Evolutionary conservation across 352 stramenopile genomes (phyloP), one percentile per base, ranked within the genome.

Genomic region (Globisporangium ultimum): DNA sequence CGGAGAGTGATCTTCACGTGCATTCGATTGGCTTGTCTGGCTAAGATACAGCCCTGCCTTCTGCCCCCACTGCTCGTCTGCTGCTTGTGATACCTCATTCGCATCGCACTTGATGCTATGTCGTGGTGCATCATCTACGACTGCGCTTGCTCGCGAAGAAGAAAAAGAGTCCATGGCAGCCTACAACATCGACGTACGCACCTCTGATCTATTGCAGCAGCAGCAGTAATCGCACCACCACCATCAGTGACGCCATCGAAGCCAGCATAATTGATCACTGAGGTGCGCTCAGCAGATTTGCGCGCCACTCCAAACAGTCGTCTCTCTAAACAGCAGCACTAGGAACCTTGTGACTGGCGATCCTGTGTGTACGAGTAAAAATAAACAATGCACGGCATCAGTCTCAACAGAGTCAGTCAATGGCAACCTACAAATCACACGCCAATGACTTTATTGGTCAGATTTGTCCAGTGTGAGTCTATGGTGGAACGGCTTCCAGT

Each of bases 401-500:
- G 17, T 45, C 13, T n/a, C 40, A 45, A 10, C 28, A 36, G 28
- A 36, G n/a, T n/a, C n/a, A 28, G 28, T 10, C 13, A n/a, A 45
- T 45, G 40, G 40, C 40, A n/a, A n/a, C 40, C 17, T n/a, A 18
- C 3, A n/a, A n/a, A 2, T 15, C 40, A n/a, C 40, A n/a, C 12
- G 40, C 17, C 8, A 18, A n/a, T 11, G 9, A 28, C 17, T 28
- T 49, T 36, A 36, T 57, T 48, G 15, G 20, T 32, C 40, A n/a
- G 12, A 24, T 50, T 58, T 49, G 17, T 61, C 48, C n/a, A 63
- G 24, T 42, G 32, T 53, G n/a, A 57, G 57, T 20, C 34, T 38
- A 20, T 56, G 57, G 13, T 57, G 57, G 11, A 56, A 53, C 14
- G 48, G 57, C 14, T 56, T 57, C 48, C 48, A 53, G 48, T 20